These are phyloP conservation scores for Raphanus raphanistrum DNA, from an alignment of 345 rosid genomes.

Conservation along the genomic window DNA sequence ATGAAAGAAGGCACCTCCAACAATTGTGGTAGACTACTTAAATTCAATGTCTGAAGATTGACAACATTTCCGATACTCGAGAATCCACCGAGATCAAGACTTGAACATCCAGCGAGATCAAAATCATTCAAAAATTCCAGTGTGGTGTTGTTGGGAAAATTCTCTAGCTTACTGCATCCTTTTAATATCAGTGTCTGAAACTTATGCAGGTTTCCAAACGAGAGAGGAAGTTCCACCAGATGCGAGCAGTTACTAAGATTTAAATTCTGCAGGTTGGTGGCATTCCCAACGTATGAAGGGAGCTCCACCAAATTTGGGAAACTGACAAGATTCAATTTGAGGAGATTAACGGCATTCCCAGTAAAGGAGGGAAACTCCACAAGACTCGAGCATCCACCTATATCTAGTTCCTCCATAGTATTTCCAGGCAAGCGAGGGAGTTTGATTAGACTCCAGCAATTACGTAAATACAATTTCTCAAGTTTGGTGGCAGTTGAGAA, in stretches of 20 bases:
- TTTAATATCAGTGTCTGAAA: not conserved
- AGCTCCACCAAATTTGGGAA: not conserved
- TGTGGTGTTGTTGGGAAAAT: not conserved
- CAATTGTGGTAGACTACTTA: not conserved
- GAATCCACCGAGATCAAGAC: not conserved
- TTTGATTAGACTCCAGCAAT: not conserved
- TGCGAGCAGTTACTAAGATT: not conserved
- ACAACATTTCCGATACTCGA: not conserved
- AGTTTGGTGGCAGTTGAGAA: constrained; percentile 15
- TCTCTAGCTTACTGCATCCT: not conserved
- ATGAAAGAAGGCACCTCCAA: not conserved
- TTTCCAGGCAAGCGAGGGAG: not conserved
- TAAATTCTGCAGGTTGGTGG: not conserved
- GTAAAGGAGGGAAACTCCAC: not conserved
- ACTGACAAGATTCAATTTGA: rapidly evolving
- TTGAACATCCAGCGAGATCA: not conserved
- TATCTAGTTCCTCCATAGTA: not conserved
- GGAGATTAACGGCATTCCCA: not conserved
- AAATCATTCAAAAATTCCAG: not conserved
- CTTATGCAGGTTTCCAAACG: not conserved
- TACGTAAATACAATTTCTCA: not conserved
- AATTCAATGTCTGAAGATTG: too few relatives aligned
- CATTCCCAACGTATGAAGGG: not conserved
- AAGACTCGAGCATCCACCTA: not conserved
- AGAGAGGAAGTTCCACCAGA: not conserved